Evolutionary conservation across 352 stramenopile genomes (phyloP).

Genomic region (Aphanomyces euteiches): DNA sequence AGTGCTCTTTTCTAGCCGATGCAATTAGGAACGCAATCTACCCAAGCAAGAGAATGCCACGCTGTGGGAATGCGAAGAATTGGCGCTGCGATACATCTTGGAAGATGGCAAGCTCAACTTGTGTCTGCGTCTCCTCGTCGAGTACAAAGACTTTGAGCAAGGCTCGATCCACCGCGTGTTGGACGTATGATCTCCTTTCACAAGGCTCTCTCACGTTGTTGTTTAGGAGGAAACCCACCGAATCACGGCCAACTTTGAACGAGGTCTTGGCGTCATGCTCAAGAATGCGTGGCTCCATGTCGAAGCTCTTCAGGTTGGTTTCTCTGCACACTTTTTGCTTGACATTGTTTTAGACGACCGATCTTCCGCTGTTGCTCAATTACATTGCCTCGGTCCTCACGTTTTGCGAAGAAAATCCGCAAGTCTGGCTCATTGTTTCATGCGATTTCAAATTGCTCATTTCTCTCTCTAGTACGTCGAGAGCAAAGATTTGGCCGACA

Average conservation of each 20-base stretch:
- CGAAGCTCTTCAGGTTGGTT: slow-evolving; percentile 71
- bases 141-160: slow-evolving; percentile 79
- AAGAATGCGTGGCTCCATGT: slow-evolving; percentile 89
- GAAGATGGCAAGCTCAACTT: slow-evolving; percentile 91
- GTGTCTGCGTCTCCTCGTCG: slow-evolving; percentile 78
- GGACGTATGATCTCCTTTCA: slow-evolving; percentile 19
- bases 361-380: slow-evolving; percentile 84
- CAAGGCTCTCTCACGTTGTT: neutral
- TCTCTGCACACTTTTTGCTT: neutral
- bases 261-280: slow-evolving; percentile 80
- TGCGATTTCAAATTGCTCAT: slow-evolving; percentile 25
- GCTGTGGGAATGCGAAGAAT: slow-evolving; percentile 88
- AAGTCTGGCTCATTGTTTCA: slow-evolving; percentile 34
- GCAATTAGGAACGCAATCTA: slow-evolving; percentile 56
- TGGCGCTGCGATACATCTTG: slow-evolving; percentile 70
- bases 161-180: slow-evolving; percentile 63
- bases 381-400: slow-evolving; percentile 84
- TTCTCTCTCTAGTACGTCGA: slow-evolving; percentile 49
- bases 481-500: slow-evolving; percentile 69
- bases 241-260: slow-evolving; percentile 81
- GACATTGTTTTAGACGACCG: slow-evolving; percentile 59
- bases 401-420: slow-evolving; percentile 67
- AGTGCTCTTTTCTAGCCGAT: neutral
- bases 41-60: slow-evolving; percentile 82
- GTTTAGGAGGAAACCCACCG: slow-evolving; percentile 58